Base-by-base conservation (phyloP, 129 eudicot species). In the Scalesia atractyloides region DNA sequence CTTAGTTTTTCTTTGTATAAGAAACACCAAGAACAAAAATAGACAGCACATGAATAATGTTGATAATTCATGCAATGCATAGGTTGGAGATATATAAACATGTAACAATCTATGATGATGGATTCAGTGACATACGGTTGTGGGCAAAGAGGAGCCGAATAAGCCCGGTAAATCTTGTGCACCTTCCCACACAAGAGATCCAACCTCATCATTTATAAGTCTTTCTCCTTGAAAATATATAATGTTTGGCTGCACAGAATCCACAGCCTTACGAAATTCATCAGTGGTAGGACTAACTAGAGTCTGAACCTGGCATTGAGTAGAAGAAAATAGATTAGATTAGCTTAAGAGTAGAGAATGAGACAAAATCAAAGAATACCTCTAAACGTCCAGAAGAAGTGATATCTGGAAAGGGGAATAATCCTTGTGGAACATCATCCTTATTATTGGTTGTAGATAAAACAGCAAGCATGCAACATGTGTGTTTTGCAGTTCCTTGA, bases 361-460 rank as follows among this genome's bases (percentile, higher is more conserved):
- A 33, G 12, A 19, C 5, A 56, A 0, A 5, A 18, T 15, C 18
- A 36, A 15, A 44, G n/a, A 52, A n/a, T 77, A 92, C 98, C 98
- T 92, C 98, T 49, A 92, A 77, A 50, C 96, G 98, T 60, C 98
- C 96, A 1, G 95, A 89, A 53, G 98, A 92, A 43, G 69, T 83
- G 79, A 94, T 82, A 56, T 83, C 86, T 1, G 99, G 97, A 68
- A 88, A 86, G 11, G 96, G 96, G 74, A 84, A 90, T 51, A 2
- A 2, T 30, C 34, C 34, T 30, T 30, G 34, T 30, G 78, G 18
- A 50, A 64, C 84, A 72, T 86, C 85, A 72, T 75, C 66, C 15
- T 50, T 26, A 53, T 83, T 80, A 64, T 50, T 65, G 24, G 66
- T 75, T 14, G 76, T 73, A 72, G 82, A 85, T 39, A 84, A 76